These are phyloP conservation scores for Plasmodium vinckei DNA, from an alignment of 169 alveolate genomes.

Conservation along the genomic window DNA sequence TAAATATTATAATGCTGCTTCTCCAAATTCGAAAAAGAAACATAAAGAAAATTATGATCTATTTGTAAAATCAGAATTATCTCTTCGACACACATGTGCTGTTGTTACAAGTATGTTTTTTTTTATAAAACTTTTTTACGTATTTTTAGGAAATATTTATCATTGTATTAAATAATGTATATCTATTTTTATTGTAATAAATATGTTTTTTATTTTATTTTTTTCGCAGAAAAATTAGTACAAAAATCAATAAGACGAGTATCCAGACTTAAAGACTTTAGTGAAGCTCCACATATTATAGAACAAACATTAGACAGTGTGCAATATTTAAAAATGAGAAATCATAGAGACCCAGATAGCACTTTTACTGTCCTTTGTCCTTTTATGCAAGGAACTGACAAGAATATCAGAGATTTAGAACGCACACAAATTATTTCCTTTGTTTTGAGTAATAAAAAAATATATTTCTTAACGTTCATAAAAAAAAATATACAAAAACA, in stretches of 20 bases:
- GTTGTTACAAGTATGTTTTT: slow-evolving; percentile 43
- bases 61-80: slow-evolving; percentile 53
- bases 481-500: slow-evolving; percentile 2
- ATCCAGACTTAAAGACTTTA: slow-evolving; percentile 46
- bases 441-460: slow-evolving; percentile 29
- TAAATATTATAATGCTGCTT: slow-evolving; percentile 25
- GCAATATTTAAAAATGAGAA: slow-evolving; percentile 52
- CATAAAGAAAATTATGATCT: slow-evolving; percentile 37
- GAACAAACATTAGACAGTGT: slow-evolving; percentile 27
- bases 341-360: slow-evolving; percentile 30
- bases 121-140: no score
- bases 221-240: slow-evolving; percentile 19
- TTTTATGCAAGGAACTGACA: slow-evolving; percentile 63
- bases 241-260: slow-evolving; percentile 23
- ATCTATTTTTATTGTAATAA: background rate
- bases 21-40: slow-evolving; percentile 1
- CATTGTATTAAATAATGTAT: background rate
- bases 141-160: background rate
- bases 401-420: slow-evolving; percentile 33
- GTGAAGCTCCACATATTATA: slow-evolving; percentile 35
- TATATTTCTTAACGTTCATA: background rate
- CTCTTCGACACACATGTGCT: slow-evolving; percentile 60
- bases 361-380: slow-evolving; percentile 45
- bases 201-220: background rate
- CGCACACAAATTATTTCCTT: slow-evolving; percentile 26